A percentile compares a stretch with the other conserved stretches of the same genome.
phyloP scores from a whole-genome alignment of 2,329 filamentous ascomycete species.

The Pestalotiopsis sp. region DNA sequence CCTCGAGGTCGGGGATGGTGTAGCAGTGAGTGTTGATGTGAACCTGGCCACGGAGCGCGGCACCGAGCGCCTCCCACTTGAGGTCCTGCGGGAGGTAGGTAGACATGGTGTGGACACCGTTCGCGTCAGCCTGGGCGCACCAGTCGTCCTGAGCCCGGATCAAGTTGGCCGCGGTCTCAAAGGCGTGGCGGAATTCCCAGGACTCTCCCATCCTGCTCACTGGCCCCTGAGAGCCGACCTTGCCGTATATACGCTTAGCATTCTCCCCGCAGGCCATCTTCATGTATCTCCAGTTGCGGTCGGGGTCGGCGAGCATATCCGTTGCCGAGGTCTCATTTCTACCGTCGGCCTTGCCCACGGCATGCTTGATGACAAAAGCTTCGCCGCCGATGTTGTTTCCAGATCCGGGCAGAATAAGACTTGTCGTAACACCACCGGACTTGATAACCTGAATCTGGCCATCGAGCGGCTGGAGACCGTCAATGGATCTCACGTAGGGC shows the following conservation, averaged over 20 bases:
- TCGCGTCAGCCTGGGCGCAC: constrained; percentile 59
- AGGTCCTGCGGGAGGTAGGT: constrained; percentile 65
- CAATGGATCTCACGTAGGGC: constrained; percentile 69
- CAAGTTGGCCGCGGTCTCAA: constrained; percentile 62
- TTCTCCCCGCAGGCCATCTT: constrained; percentile 80
- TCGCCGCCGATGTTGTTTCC: constrained; percentile 77
- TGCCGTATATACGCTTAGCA: constrained; percentile 64
- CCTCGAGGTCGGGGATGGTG: constrained; percentile 69
- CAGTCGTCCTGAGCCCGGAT: constrained; percentile 68
- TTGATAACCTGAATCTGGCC: constrained; percentile 71
- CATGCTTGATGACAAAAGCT: constrained; percentile 70
- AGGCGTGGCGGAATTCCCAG: constrained; percentile 69
- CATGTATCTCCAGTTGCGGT: constrained; percentile 69
- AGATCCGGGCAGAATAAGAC: constrained; percentile 67
- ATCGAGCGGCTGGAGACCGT: constrained; percentile 66
- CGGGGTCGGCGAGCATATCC: constrained; percentile 69
- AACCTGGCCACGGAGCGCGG: constrained; percentile 68
- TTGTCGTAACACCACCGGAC: constrained; percentile 73
- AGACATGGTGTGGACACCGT: constrained; percentile 53
- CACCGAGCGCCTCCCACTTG: constrained; percentile 64
- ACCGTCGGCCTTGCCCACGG: constrained; percentile 62
- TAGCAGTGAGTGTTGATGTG: constrained; percentile 75
- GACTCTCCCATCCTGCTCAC: constrained; percentile 69
- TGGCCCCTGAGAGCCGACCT: constrained; percentile 54
- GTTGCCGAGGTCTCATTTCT: constrained; percentile 64